Conservation (phyloP, 2,329 filamentous ascomycete species). For the Phialocephala subalpina region DNA sequence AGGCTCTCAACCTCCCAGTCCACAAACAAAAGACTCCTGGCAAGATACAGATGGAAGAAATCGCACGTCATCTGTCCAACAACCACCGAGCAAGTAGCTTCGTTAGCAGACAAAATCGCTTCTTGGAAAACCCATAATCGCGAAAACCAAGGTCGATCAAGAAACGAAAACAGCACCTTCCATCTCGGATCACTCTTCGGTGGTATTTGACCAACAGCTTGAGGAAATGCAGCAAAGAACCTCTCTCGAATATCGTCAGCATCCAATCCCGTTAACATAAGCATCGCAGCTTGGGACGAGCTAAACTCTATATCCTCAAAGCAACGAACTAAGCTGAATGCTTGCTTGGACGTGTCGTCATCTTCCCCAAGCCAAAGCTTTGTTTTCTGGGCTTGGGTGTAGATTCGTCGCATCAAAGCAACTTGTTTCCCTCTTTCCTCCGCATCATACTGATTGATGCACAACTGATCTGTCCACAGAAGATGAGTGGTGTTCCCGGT, state of each 20-base stretch:
- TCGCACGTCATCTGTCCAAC: constrained; percentile 1
- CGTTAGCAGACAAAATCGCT: not conserved
- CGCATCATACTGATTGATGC: constrained; percentile 1
- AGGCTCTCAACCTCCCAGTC: constrained; percentile 9
- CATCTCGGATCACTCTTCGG: constrained; percentile 6
- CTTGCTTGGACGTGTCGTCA: not conserved
- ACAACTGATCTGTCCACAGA: constrained; percentile 10
- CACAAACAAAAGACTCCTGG: constrained; percentile 6
- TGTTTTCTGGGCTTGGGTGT: not conserved
- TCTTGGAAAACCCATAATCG: constrained; percentile 15
- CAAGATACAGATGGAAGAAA: constrained; percentile 12
- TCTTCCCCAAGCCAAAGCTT: constrained; percentile 14
- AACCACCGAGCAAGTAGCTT: not conserved
- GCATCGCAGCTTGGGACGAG: not conserved
- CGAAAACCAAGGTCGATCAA: constrained; percentile 11
- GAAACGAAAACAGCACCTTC: constrained; percentile 5
- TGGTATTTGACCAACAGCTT: not conserved
- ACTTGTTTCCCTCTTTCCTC: not conserved
- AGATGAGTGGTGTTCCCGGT: constrained; percentile 3
- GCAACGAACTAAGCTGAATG: constrained; percentile 1
- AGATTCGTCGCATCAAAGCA: constrained; percentile 7
- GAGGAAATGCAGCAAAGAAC: constrained; percentile 1
- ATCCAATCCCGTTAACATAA: not conserved
- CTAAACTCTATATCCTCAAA: not conserved
- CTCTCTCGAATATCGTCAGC: not conserved